A percentile compares a stretch with the other conserved stretches of the same genome.
These are phyloP conservation scores for Pyrenochaeta sp. DNA, from an alignment of 2,329 filamentous ascomycete genomes.

Conservation along the genomic window DNA sequence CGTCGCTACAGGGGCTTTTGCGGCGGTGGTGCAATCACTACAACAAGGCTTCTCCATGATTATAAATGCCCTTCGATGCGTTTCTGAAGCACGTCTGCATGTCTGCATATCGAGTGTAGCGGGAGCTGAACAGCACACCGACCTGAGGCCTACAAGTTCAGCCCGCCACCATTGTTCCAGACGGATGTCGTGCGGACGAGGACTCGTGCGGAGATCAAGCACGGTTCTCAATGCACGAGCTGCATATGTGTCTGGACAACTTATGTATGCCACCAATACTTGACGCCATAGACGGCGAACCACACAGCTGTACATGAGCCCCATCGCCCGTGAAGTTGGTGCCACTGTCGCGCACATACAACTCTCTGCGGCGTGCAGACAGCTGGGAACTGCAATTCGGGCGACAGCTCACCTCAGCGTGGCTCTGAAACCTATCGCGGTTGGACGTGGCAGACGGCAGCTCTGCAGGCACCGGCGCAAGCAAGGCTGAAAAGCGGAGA, in stretches of 20 bases:
- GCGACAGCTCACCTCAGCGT: conserved; percentile 22
- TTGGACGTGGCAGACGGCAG: conserved; percentile 19
- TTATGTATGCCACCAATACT: conserved; percentile 4
- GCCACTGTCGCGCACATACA: background rate
- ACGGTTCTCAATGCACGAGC: conserved; percentile 6
- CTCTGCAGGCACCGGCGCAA: conserved; percentile 9
- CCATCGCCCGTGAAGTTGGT: conserved; percentile 2
- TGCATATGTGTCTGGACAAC: conserved; percentile 4
- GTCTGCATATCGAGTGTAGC: background rate
- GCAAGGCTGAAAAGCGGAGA: conserved; percentile 13
- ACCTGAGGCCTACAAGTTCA: background rate
- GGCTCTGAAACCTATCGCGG: conserved; percentile 23
- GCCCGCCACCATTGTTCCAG: background rate
- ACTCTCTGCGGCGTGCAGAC: background rate
- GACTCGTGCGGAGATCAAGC: background rate
- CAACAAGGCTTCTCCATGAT: no score
- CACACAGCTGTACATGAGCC: conserved; percentile 4
- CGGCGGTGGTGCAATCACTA: no score
- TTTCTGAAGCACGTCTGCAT: no score
- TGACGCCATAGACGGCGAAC: conserved; percentile 9
- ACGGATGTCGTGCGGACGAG: background rate
- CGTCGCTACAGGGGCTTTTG: no score
- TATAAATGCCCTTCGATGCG: no score
- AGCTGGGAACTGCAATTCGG: conserved; percentile 8
- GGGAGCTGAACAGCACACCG: background rate